Conservation (phyloP, 1,284 basidiomycete genomes). For the Heliocybe sulcata region DNA sequence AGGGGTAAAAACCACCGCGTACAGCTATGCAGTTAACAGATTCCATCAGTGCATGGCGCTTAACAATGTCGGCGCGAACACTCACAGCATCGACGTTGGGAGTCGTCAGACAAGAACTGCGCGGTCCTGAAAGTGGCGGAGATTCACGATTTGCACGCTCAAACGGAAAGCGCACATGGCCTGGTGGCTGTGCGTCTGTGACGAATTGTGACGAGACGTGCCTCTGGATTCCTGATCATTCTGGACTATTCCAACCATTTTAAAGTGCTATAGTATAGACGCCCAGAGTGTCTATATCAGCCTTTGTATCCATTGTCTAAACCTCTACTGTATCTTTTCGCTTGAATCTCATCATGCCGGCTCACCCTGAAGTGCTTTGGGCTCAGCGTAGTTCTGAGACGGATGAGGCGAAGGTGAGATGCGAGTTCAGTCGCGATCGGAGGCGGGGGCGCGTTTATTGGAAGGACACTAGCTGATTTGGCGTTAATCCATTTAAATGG, state of each 20-base stretch:
- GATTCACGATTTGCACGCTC: background rate
- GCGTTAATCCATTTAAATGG: background rate
- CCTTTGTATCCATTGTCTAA: background rate
- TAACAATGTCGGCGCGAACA: background rate
- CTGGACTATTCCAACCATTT: slow-evolving; percentile 25
- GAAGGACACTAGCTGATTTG: background rate
- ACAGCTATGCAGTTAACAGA: slow-evolving; percentile 39
- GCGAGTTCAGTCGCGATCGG: background rate
- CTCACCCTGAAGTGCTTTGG: slow-evolving; percentile 86
- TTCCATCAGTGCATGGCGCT: background rate
- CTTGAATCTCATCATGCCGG: slow-evolving; percentile 27
- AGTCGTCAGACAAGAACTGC: background rate
- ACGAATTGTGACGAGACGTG: background rate
- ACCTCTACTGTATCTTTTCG: slow-evolving; percentile 4
- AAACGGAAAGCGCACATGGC: background rate
- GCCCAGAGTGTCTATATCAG: slow-evolving; percentile 3
- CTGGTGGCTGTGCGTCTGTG: background rate
- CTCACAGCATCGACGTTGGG: slow-evolving; percentile 11
- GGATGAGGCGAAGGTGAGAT: slow-evolving; percentile 60
- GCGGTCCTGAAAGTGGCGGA: background rate
- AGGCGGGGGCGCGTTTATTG: background rate
- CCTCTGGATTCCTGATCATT: slow-evolving; percentile 25
- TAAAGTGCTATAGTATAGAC: slow-evolving; percentile 5
- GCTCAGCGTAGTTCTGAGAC: slow-evolving; percentile 77
- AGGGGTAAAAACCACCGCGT: slow-evolving; percentile 79